A percentile compares a stretch with the other conserved stretches of the same genome.
Evolutionary conservation across 2,329 filamentous ascomycete species (phyloP).

Genomic region (Simplicillium sp.): DNA sequence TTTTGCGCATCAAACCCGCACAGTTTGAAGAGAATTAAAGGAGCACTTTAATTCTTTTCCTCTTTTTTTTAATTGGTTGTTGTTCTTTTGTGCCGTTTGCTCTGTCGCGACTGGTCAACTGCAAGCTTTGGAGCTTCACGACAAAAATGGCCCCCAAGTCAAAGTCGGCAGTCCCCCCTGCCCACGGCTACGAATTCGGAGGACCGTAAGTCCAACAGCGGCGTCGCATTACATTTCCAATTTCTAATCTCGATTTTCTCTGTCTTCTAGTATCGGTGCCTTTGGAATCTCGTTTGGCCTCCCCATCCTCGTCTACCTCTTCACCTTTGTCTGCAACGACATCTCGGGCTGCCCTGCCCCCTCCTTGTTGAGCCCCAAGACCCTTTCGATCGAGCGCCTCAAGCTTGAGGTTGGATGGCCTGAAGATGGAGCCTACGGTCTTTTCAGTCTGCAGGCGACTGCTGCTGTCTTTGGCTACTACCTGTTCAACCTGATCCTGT

Average conservation of each 20-base stretch:
- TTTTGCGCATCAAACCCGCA: not conserved
- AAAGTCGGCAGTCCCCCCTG: conserved; percentile 15
- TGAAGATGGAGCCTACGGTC: conserved; percentile 54
- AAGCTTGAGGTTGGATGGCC: conserved; percentile 81
- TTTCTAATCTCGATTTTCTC: not conserved
- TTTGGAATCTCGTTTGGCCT: conserved; percentile 71
- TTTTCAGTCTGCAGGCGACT: conserved; percentile 61
- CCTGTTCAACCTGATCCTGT: conserved; percentile 61
- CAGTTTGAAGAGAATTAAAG: no score
- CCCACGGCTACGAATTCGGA: conserved; percentile 41
- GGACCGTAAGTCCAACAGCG: conserved; percentile 34
- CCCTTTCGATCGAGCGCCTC: conserved; percentile 60
- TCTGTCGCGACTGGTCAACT: not conserved
- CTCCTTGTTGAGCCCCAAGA: conserved; percentile 64
- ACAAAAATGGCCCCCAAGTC: conserved; percentile 20
- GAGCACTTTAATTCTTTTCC: no score
- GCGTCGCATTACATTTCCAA: not conserved
- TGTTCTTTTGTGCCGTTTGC: not conserved
- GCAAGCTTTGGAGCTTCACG: no score
- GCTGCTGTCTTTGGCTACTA: conserved; percentile 72
- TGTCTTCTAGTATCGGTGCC: conserved; percentile 57
- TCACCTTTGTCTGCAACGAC: conserved; percentile 86
- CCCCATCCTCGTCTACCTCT: conserved; percentile 67
- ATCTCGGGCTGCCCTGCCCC: conserved; percentile 83
- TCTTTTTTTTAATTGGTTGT: not conserved